phyloP scores from a whole-genome alignment of 2,329 filamentous ascomycete species.

The Colletotrichum somersetense region DNA sequence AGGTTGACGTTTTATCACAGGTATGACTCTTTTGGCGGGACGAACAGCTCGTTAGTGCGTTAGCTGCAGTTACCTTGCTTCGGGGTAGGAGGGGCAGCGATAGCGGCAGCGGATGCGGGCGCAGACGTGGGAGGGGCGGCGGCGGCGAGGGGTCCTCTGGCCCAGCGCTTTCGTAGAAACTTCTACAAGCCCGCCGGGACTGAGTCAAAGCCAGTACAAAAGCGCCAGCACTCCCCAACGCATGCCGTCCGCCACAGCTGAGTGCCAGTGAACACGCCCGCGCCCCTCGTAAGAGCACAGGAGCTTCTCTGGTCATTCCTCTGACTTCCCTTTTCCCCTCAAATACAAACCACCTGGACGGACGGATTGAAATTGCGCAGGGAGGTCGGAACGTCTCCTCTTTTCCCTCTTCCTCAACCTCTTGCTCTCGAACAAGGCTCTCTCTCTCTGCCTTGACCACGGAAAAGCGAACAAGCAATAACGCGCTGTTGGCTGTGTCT shows the following conservation, averaged over 20 bases:
- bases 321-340: slow-evolving; percentile 20
- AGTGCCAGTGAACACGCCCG: slow-evolving; percentile 40
- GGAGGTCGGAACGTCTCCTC: slow-evolving; percentile 20
- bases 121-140: slow-evolving; percentile 39
- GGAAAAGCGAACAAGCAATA: slow-evolving; percentile 3
- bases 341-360: slow-evolving; percentile 30
- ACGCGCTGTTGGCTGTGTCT: not conserved
- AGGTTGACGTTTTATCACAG: slow-evolving; percentile 42
- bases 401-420: slow-evolving; percentile 16
- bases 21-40: slow-evolving; percentile 36
- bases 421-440: not conserved
- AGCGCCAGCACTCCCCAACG: slow-evolving; percentile 47
- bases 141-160: slow-evolving; percentile 29
- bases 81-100: slow-evolving; percentile 41
- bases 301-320: slow-evolving; percentile 32
- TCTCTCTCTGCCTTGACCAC: slow-evolving; percentile 1
- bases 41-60: slow-evolving; percentile 34
- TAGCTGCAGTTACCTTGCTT: slow-evolving; percentile 32
- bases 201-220: slow-evolving; percentile 57
- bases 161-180: slow-evolving; percentile 52
- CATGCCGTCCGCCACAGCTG: slow-evolving; percentile 44
- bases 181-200: slow-evolving; percentile 55
- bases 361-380: slow-evolving; percentile 26
- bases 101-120: slow-evolving; percentile 26
- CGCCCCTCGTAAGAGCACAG: slow-evolving; percentile 37